These are phyloP conservation scores for Marchantia polymorpha DNA, from an alignment of 225 moss, liverwort and hornwort species.

Conservation along the genomic window DNA sequence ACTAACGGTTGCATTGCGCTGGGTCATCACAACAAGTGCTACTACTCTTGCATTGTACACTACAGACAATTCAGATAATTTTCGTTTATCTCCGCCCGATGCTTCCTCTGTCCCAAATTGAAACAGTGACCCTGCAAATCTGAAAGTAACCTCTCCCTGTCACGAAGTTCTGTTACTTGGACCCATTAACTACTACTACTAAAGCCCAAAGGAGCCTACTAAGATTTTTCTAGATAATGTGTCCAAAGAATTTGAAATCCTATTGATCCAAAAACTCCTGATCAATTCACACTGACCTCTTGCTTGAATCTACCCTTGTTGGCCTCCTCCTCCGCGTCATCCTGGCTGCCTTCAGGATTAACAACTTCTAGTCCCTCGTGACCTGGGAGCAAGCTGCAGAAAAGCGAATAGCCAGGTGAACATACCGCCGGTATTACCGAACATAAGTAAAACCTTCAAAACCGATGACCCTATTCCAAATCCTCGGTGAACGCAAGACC, in stretches of 20 bases:
- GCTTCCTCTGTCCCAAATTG: not conserved
- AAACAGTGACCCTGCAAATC: not conserved
- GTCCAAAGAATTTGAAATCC: not conserved
- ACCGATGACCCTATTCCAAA: not conserved
- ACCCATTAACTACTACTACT: not conserved
- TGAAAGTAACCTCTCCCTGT: not conserved
- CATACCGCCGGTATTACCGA: not conserved
- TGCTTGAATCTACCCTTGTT: conserved; percentile 72
- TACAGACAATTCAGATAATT: not conserved
- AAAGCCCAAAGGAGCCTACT: not conserved
- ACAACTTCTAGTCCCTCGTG: conserved; percentile 90
- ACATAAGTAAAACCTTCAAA: not conserved
- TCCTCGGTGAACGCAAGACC: not conserved
- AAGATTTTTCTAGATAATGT: not conserved
- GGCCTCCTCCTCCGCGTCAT: conserved; percentile 88
- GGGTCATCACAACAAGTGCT: not conserved
- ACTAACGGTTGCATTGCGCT: not conserved
- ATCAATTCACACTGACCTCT: conserved; percentile 46
- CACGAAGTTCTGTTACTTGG: not conserved
- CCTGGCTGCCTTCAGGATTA: conserved; percentile 92
- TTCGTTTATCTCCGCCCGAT: not conserved
- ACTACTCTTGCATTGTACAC: too few relatives aligned
- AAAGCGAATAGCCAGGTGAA: conserved; percentile 16
- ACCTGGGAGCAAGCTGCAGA: conserved; percentile 62
- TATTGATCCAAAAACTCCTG: not conserved